phyloP scores from a whole-genome alignment of 345 rosid genomes.

The Citrus sp. region DNA sequence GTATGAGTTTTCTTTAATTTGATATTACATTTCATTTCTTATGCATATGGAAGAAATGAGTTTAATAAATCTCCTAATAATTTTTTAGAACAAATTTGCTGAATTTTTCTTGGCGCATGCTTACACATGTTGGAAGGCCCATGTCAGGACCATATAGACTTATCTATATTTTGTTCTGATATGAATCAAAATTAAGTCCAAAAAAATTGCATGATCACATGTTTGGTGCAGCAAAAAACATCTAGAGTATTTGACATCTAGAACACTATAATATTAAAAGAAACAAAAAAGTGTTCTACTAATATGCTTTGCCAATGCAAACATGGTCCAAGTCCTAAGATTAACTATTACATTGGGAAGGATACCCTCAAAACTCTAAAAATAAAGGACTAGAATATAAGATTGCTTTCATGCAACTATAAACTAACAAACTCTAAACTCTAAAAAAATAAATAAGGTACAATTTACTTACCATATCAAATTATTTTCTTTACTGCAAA shows the following conservation, averaged over 20 bases:
- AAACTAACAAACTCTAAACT: too few species aligned
- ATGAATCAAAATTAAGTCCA: not conserved
- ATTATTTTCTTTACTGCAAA: too few species aligned
- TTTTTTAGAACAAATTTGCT: not conserved
- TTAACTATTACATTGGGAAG: too few species aligned
- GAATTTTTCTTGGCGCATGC: conserved; percentile 17
- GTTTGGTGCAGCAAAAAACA: not conserved
- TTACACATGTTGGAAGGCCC: conserved; percentile 5
- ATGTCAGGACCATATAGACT: not conserved
- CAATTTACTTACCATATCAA: too few species aligned
- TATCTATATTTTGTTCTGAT: not conserved
- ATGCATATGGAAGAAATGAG: not conserved
- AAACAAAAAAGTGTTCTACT: too few species aligned
- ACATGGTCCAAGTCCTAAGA: too few species aligned
- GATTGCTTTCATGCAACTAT: too few species aligned
- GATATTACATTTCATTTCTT: not conserved
- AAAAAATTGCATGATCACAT: not conserved
- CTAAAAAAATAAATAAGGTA: too few species aligned
- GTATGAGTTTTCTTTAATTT: not conserved
- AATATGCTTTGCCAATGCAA: too few species aligned
- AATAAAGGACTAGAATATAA: too few species aligned
- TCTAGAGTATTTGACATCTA: not conserved
- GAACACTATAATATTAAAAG: too few species aligned
- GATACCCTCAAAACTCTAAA: too few species aligned
- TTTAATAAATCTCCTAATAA: not conserved